Evolutionary conservation across 352 stramenopile genomes (phyloP).

Genomic region (Globisporangium yorkense): DNA sequence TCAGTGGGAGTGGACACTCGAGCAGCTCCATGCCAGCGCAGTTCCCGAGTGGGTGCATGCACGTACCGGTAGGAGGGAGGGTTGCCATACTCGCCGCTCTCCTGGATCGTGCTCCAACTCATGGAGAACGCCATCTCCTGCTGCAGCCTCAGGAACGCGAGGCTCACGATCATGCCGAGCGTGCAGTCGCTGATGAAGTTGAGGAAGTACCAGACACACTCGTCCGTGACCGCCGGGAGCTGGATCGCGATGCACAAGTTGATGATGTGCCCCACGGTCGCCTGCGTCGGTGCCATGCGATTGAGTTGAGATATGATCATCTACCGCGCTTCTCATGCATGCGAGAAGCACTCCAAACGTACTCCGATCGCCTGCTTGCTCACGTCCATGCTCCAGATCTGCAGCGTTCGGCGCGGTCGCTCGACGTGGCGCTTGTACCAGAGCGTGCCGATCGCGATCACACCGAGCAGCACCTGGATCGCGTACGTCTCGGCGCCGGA

Average conservation of each 20-base stretch:
- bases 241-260: conserved; percentile 66
- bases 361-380: conserved; percentile 78
- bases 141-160: conserved; percentile 69
- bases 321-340: neutral
- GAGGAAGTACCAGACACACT: conserved; percentile 85
- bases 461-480: conserved; percentile 59
- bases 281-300: conserved; percentile 14
- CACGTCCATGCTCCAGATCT: conserved; percentile 81
- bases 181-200: conserved; percentile 81
- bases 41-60: neutral
- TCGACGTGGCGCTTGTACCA: conserved; percentile 86
- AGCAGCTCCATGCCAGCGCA: neutral
- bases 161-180: conserved; percentile 71
- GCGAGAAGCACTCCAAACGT: neutral
- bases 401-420: conserved; percentile 49
- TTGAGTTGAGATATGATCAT: too few species aligned
- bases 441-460: conserved; percentile 62
- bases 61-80: conserved; percentile 53
- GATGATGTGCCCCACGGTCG: conserved; percentile 58
- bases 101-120: conserved; percentile 68
- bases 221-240: conserved; percentile 71
- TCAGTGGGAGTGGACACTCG: neutral
- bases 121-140: conserved; percentile 68
- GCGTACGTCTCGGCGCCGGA: conserved; percentile 62
- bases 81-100: conserved; percentile 73